Base-by-base conservation (phyloP, 1,284 basidiomycete species). In the Papiliotrema fonsecae region DNA sequence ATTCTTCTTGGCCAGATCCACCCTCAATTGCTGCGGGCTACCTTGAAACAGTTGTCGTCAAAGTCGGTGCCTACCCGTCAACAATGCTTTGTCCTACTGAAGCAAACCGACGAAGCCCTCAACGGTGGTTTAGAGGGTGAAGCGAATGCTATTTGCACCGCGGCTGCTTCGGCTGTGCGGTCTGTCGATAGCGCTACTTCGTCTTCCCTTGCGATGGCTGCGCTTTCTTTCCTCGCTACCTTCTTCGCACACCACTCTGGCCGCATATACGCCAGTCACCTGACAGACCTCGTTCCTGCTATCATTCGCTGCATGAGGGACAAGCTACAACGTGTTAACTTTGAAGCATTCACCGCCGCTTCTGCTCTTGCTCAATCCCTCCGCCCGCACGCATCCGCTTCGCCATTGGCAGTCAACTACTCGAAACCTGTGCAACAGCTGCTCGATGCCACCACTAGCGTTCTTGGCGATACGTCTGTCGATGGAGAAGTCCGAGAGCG, bases 401-500 rank as follows among this genome's bases (percentile, higher is more conserved):
- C 67, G 3, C 68, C 70, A 3, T 59, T 76, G 10, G 52, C 62
- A 2, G 32, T 54, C 3, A 51, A 53, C 25, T 63, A 67, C 31
- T 51, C 60, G 4, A 30, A 52, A 14, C 85, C 86, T 81, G 74
- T 82, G 1, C 81, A 86, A 51, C 62, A 75, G 7, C 77, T 97
- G 4, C 94, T 92, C 69, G 75, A 81, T 11, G 84, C 87, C 46
- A 85, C 88, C 2, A 76, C 87, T 2, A 70, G 76, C 19, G 79
- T 90, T 31, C 75, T 98, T 34, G 81, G 77, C 43, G 86, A 82
- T 45, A 81, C 86, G 51, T 87, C 90, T 55, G 90, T 91, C 4
- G 94, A 97, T 68, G 84, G 88, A 11, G 91, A 97, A 57, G 89
- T 98, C 28, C 83, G 89, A 35, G 80, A 82, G 31, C 83, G 81